Percentiles rank a stretch among this genome's conserved stretches.
These are phyloP conservation scores for Colletotrichum cereale DNA, from an alignment of 2,329 filamentous ascomycete species.

Conservation along the genomic window DNA sequence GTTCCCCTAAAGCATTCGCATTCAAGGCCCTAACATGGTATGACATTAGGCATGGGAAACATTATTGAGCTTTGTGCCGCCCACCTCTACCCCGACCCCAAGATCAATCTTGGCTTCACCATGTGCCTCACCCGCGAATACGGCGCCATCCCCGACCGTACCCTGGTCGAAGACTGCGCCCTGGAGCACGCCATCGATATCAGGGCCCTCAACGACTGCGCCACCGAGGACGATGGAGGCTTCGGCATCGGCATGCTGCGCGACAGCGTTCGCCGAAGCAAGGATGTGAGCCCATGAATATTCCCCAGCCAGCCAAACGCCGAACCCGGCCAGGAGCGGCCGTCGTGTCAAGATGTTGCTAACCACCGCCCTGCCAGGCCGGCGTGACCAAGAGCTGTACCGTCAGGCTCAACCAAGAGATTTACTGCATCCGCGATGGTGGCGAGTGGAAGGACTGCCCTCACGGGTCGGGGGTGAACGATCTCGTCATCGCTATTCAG, in stretches of 20 bases:
- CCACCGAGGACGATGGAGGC: constrained; percentile 80
- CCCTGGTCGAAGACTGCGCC: constrained; percentile 88
- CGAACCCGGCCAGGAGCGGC: constrained; percentile 13
- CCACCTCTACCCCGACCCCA: constrained; percentile 84
- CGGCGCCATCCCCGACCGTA: constrained; percentile 78
- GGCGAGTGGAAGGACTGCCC: constrained; percentile 86
- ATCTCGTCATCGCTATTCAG: constrained; percentile 83
- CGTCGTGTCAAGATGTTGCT: constrained; percentile 2
- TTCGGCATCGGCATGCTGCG: constrained; percentile 77
- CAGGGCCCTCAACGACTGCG: constrained; percentile 83
- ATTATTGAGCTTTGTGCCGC: constrained; percentile 94
- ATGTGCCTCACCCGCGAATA: constrained; percentile 89
- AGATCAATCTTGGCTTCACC: constrained; percentile 90
- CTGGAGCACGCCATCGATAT: constrained; percentile 92
- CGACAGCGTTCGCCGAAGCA: constrained; percentile 74
- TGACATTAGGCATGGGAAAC: constrained; percentile 81
- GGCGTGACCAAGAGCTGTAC: constrained; percentile 82
- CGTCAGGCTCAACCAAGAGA: constrained; percentile 80
- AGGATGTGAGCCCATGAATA: constrained; percentile 61
- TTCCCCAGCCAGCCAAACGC: constrained; percentile 20
- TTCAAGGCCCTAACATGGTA: background rate
- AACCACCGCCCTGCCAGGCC: constrained; percentile 54
- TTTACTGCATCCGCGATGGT: constrained; percentile 86
- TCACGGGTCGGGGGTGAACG: constrained; percentile 73
- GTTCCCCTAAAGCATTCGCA: constrained; percentile 1